Base-by-base conservation (phyloP, 1,139 yeast species). In the Candida frijolesensis region DNA sequence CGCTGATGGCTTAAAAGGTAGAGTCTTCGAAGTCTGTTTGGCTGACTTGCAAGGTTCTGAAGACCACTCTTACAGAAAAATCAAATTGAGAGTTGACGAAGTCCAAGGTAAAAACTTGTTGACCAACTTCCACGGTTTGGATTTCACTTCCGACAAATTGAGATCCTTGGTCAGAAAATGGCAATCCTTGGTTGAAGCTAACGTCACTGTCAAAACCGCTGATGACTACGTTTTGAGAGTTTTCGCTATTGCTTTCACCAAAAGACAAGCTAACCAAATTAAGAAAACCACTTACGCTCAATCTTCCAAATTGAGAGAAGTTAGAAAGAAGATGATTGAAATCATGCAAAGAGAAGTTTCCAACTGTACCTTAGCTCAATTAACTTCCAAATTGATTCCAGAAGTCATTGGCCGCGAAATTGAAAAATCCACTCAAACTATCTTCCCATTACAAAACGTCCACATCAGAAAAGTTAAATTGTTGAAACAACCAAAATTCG, bases 321-420 rank as follows among this genome's bases (percentile, higher is more conserved):
- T 76, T 56, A 74, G 80, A 74, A 76, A 74, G 68, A 75, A 75
- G 72, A 75, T 75, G 79, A 70, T 70, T 55, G 80, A 76, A 66
- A 74, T 76, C 60, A 75, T 76, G 79, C 80, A 75, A 67, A 74
- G 79, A 72, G 80, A 76, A 68, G 80, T 74, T 52, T 70, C 80
- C 57, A 74, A 75, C 70, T 74, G 72, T 54, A 76, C 80, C 52
- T 74, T 76, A 65, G 76, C 80, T 58, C 80, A 76, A 66, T 74
- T 76, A 66, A 74, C 79, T 55, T 72, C 79, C 57, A 76, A 76
- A 68, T 76, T 76, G 70, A 76, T 76, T 56, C 80, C 81, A 55
- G 81, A 76, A 68, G 81, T 76, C 53, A 76, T 76, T 64, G 79
- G 80, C 60, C 78, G 81, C 67, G 81, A 76, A 67, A 76, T 76